phyloP scores from a whole-genome alignment of 164 flowering plant genomes.

The Tetracentron sinense region DNA sequence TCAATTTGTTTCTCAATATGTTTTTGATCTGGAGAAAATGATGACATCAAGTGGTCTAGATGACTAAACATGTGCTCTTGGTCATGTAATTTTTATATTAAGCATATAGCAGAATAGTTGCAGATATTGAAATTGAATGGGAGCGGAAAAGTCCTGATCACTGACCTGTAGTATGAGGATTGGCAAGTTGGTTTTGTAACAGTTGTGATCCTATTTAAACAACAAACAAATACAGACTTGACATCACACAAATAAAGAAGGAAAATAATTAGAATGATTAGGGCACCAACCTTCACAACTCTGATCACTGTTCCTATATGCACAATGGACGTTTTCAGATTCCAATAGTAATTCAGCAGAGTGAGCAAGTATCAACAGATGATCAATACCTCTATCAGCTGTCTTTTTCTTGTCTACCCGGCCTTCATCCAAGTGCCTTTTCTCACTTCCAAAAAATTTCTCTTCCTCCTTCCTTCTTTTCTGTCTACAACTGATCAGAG shows the following conservation, averaged over 20 bases:
- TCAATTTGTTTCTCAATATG: background rate
- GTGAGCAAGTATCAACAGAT: slow-evolving; percentile 14
- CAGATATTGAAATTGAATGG: background rate
- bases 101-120: background rate
- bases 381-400: slow-evolving; percentile 9
- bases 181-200: slow-evolving; percentile 3
- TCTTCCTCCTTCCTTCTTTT: background rate
- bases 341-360: slow-evolving; percentile 13
- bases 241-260: background rate
- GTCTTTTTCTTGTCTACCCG: background rate
- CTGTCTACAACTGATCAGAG: background rate
- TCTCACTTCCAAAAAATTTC: background rate
- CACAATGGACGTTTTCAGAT: slow-evolving; percentile 4
- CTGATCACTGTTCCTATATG: background rate
- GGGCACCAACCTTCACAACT: slow-evolving; percentile 4
- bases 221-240: background rate
- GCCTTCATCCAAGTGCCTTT: background rate
- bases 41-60: background rate
- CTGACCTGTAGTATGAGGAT: slow-evolving; percentile 4
- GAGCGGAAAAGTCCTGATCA: background rate
- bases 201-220: background rate
- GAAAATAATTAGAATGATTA: background rate
- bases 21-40: slow-evolving; percentile 5
- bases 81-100: background rate
- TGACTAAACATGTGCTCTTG: background rate